Base-by-base conservation (phyloP, 2,329 filamentous ascomycete species). In the Paramyrothecium sp. region DNA sequence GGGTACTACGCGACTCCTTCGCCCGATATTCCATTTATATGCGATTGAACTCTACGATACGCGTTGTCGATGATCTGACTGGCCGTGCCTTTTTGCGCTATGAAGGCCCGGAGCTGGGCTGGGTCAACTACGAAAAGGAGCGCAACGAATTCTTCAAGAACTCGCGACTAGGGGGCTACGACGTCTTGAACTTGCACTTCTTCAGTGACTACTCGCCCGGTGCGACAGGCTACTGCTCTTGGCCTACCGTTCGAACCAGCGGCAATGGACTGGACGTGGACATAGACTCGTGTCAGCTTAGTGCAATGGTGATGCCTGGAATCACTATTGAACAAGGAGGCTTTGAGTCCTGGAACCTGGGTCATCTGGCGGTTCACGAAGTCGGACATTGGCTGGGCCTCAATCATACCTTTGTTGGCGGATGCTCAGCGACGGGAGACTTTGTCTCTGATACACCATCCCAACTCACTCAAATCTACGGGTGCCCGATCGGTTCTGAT, bases 251-350 rank as follows among this genome's bases (percentile, higher is more conserved):
- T 10, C 26, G 26, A 10, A 30, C 26, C 10, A 10, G 10, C 26
- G 10, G 10, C 10, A 56, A 62, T 20, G 51, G 55, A 8, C 22
- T 41, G 30, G 54, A 52, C 51, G 72, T 75, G 65, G 68, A 70
- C 56, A 58, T 59, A 3, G 73, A 76, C 52, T 72, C 73, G 16
- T 79, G 78, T 66, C 67, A 69, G 19, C 55, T 59, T 8, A 60
- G 58, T 38, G 58, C 53, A 16, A 46, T 57, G 55, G 57, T 55
- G 3, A 61, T 61, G 59, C 57, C 59, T 1, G 57, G 53, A 12
- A 33, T 61, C 53, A 68, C 76, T 46, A 19, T 19, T 7, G 55
- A 56, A 20, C 50, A 57, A 30, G 57, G 57, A 5, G 53, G 7
- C 3, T 58, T 54, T 20, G 54, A 58, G 26, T 30, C 26, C 5